Conservation (phyloP, 1,139 yeast genomes). For the Geotrichum histeridarum region DNA sequence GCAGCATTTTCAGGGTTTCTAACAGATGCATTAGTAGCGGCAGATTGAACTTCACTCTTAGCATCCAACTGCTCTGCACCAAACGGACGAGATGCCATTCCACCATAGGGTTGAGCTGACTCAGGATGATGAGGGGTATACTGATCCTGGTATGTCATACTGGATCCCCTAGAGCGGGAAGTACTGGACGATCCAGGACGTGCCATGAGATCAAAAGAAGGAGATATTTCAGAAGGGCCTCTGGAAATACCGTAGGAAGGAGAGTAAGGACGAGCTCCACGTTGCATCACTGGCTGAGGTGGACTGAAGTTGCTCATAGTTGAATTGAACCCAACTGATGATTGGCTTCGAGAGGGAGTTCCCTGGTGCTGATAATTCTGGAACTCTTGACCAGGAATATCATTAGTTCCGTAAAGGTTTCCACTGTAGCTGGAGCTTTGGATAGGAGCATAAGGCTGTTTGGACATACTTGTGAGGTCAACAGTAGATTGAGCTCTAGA, state of each 20-base stretch:
- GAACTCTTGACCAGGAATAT: background rate
- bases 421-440: background rate
- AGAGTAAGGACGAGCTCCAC: background rate
- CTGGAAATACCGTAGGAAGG: slow-evolving; percentile 4
- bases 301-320: background rate
- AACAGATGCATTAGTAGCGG: background rate
- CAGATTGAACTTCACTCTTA: background rate
- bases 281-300: background rate
- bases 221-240: background rate
- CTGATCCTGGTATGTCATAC: background rate
- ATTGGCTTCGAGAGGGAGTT: slow-evolving; percentile 18
- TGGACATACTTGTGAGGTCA: slow-evolving; percentile 8
- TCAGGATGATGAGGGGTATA: background rate
- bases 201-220: background rate
- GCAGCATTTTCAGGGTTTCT: background rate
- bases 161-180: slow-evolving; percentile 1
- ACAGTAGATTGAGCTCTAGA: slow-evolving; percentile 18
- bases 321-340: slow-evolving; percentile 12
- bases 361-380: background rate
- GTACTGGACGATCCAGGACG: slow-evolving; percentile 1
- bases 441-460: slow-evolving; percentile 19
- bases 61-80: background rate
- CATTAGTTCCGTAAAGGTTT: background rate
- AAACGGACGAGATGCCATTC: slow-evolving; percentile 1
- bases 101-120: background rate